Evolutionary conservation across 2,329 filamentous ascomycete genomes (phyloP).

Genomic region (Elsinoe ampelina): DNA sequence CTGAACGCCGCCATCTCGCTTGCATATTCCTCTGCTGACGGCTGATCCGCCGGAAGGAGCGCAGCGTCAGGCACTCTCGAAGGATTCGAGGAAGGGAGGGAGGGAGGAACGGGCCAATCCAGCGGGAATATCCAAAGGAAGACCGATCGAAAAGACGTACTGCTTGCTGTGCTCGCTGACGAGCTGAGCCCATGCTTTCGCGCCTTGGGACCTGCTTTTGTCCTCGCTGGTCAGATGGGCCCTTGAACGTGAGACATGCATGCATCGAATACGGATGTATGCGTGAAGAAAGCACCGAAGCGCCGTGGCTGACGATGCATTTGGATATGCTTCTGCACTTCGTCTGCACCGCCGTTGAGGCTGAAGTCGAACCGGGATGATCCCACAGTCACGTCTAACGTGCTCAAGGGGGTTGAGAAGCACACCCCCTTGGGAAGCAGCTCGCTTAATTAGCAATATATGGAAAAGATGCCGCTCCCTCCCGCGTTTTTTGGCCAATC

Average conservation of each 20-base stretch:
- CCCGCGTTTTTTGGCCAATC: no score
- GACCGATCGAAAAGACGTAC: not conserved
- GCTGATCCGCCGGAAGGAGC: not conserved
- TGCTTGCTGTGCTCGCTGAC: not conserved
- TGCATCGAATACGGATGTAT: not conserved
- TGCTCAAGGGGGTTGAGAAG: no score
- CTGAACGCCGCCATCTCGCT: not conserved
- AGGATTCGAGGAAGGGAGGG: not conserved
- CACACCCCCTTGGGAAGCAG: no score
- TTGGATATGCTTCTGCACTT: no score
- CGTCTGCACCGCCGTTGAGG: not conserved
- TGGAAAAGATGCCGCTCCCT: no score
- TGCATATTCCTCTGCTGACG: not conserved
- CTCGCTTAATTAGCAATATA: no score
- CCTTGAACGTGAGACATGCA: not conserved
- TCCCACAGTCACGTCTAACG: no score
- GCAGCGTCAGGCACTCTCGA: no score
- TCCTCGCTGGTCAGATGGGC: not conserved
- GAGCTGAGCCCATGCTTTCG: not conserved
- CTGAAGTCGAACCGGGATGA: not conserved
- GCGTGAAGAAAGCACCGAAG: no score
- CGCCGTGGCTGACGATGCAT: not conserved
- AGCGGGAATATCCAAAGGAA: not conserved
- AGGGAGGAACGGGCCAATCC: not conserved
- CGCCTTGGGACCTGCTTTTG: not conserved